phyloP scores from a whole-genome alignment of 179 eudicot genomes.

The Actinidia polygama region DNA sequence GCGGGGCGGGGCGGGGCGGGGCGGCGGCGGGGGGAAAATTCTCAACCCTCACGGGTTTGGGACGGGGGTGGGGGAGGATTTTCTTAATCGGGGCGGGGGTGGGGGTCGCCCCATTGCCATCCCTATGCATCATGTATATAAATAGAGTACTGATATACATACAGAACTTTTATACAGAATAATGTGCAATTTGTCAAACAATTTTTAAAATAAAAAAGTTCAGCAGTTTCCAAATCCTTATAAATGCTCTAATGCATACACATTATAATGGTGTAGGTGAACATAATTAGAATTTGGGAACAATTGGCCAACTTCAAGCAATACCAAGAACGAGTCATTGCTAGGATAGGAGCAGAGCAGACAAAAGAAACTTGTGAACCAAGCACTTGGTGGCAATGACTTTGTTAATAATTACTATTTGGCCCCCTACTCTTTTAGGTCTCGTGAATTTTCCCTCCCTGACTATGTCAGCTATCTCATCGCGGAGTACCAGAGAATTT shows the following conservation, averaged over 20 bases:
- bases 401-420: conserved; percentile 34
- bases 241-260: too few species aligned
- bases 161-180: too few species aligned
- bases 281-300: conserved; percentile 14
- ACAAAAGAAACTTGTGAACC: neutral
- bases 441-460: conserved; percentile 30
- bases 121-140: neutral
- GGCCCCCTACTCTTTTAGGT: conserved; percentile 28
- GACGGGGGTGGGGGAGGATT: too few species aligned
- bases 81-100: too few species aligned
- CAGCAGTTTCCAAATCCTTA: too few species aligned
- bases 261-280: neutral
- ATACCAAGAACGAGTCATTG: neutral
- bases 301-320: conserved; percentile 10
- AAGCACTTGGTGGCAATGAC: conserved; percentile 30
- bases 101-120: too few species aligned
- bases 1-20: too few species aligned
- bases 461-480: conserved; percentile 28
- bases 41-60: too few species aligned
- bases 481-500: conserved; percentile 29
- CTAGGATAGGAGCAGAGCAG: neutral
- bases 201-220: too few species aligned
- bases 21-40: too few species aligned
- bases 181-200: too few species aligned
- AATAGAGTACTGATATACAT: too few species aligned